Evolutionary conservation across 345 rosid species (phyloP).

Genomic region (Hypericum perforatum): DNA sequence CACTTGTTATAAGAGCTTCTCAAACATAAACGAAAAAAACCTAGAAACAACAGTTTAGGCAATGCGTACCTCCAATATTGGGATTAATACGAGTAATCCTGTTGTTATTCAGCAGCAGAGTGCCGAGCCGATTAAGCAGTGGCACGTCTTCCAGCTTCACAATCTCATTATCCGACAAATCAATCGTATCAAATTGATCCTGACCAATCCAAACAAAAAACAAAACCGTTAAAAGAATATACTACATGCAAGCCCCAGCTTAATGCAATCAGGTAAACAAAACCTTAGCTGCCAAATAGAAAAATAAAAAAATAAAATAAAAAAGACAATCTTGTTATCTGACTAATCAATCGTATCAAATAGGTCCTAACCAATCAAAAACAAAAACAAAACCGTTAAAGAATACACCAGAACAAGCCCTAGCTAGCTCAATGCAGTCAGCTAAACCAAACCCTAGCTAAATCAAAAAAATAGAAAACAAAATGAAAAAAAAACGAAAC

Average conservation of each 20-base stretch:
- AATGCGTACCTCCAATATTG: slow-evolving; percentile 62
- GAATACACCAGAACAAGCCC: no score
- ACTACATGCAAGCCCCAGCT: no score
- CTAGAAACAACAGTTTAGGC: not conserved
- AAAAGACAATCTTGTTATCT: no score
- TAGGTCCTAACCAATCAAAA: no score
- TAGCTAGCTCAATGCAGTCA: no score
- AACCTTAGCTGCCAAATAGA: not conserved
- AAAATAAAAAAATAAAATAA: no score
- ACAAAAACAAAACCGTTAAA: no score
- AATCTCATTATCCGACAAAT: slow-evolving; percentile 96
- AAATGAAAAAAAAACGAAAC: not conserved
- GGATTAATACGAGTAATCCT: slow-evolving; percentile 89
- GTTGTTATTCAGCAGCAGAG: slow-evolving; percentile 80
- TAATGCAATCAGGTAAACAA: no score
- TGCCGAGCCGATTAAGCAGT: slow-evolving; percentile 76
- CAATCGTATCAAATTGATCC: slow-evolving; percentile 99
- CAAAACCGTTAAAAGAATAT: not conserved
- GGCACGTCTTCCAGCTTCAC: slow-evolving; percentile 97
- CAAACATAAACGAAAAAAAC: not conserved
- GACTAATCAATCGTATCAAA: no score
- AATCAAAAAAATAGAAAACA: no score
- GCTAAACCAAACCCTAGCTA: no score
- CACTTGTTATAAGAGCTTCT: not conserved
- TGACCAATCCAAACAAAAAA: slow-evolving; percentile 14